These are phyloP conservation scores for Hyparrhenia diplandra DNA, from an alignment of 176 grass and related monocot species.

Conservation along the genomic window DNA sequence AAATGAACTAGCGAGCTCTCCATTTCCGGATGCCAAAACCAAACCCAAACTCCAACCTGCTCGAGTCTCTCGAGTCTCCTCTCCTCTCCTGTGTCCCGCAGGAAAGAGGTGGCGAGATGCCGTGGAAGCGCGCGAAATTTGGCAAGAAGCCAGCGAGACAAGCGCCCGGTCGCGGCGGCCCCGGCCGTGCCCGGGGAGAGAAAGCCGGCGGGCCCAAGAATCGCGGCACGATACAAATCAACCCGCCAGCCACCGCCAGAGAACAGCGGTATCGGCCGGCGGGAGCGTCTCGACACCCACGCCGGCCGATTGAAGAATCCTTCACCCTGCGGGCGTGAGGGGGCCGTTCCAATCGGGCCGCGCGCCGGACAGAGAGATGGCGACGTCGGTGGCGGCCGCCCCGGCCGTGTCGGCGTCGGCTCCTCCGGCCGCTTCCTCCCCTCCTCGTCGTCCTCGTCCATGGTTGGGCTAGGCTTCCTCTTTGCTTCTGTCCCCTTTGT, in stretches of 20 bases:
- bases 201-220: not conserved
- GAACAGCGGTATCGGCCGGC: not conserved
- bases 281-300: not conserved
- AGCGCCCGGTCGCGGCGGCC: not conserved
- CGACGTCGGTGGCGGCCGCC: not conserved
- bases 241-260: not conserved
- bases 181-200: not conserved
- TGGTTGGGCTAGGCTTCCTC: not conserved
- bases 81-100: no score
- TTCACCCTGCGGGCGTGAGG: not conserved
- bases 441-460: not conserved
- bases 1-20: no score
- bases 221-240: not conserved
- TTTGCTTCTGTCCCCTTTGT: not conserved
- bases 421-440: not conserved
- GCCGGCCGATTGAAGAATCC: constrained; percentile 11
- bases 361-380: not conserved
- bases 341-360: constrained; percentile 2
- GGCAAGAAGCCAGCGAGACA: not conserved
- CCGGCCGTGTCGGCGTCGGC: not conserved
- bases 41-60: no score
- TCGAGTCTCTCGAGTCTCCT: no score
- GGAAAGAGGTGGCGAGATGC: not conserved
- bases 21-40: not conserved
- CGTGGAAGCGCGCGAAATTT: not conserved